These are phyloP conservation scores for Fomitopsis pinicola DNA, from an alignment of 1,284 basidiomycete species.

Conservation along the genomic window DNA sequence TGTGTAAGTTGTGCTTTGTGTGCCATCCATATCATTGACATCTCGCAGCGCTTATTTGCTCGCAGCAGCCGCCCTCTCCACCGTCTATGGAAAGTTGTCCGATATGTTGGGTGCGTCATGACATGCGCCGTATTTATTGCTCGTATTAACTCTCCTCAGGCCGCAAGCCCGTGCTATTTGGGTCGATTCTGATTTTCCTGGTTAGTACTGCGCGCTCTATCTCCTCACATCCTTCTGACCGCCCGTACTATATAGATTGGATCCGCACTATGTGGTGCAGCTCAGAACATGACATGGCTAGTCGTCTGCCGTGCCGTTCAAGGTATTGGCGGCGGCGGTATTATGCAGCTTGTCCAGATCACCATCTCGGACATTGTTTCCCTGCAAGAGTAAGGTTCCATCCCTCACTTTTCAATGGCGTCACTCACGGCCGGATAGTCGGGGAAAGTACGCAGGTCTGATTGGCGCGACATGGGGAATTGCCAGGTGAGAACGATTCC, in stretches of 20 bases:
- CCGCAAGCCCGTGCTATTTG: constrained; percentile 72
- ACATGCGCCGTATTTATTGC: not conserved
- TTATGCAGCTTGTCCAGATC: constrained; percentile 64
- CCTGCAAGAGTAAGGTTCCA: constrained; percentile 56
- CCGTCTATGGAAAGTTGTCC: constrained; percentile 75
- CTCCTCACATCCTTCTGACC: not conserved
- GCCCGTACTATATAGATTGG: constrained; percentile 47
- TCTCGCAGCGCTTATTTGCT: constrained; percentile 64
- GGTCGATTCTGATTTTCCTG: constrained; percentile 67
- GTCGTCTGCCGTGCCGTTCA: constrained; percentile 76
- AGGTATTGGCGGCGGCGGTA: constrained; percentile 80
- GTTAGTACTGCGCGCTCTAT: constrained; percentile 30
- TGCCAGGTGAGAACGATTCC: constrained; percentile 40
- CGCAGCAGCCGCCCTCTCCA: constrained; percentile 61
- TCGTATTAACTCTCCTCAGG: constrained; percentile 31
- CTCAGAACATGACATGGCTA: constrained; percentile 73
- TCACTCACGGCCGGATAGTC: constrained; percentile 35
- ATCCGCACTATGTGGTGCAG: constrained; percentile 79
- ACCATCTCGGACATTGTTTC: constrained; percentile 79
- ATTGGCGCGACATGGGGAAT: constrained; percentile 82
- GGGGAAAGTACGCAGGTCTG: constrained; percentile 70
- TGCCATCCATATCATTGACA: not conserved
- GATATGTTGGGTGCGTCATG: constrained; percentile 45
- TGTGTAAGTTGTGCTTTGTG: constrained; percentile 23
- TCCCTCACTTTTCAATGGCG: not conserved